Percentiles rank a stretch among this genome's conserved stretches.
phyloP scores from a whole-genome alignment of 768 basidiomycete species.

The Collybiopsis luxurians region DNA sequence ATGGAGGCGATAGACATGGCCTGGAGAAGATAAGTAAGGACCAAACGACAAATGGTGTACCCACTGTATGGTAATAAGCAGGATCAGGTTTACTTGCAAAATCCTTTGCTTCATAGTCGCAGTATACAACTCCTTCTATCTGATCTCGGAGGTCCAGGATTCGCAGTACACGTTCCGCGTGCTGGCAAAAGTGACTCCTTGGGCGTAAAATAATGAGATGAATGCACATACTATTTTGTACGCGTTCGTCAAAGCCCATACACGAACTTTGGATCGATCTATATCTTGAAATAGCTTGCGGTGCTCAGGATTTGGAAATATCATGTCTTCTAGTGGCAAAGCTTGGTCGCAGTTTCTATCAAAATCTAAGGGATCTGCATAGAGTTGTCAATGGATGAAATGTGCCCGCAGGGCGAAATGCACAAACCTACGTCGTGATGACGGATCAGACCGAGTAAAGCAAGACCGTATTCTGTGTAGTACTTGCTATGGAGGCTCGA shows the following conservation, averaged over 20 bases:
- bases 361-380: conserved; percentile 76
- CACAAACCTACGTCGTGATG: conserved; percentile 72
- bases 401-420: neutral
- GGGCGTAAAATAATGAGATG: neutral
- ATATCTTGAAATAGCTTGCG: conserved; percentile 76
- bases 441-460: conserved; percentile 70
- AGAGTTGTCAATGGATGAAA: neutral
- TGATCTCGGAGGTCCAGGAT: conserved; percentile 73
- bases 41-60: neutral
- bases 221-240: conserved; percentile 56
- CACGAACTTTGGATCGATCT: conserved; percentile 69
- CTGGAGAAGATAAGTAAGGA: conserved; percentile 28
- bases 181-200: conserved; percentile 39
- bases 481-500: conserved; percentile 67
- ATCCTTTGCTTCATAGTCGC: conserved; percentile 64
- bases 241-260: conserved; percentile 88
- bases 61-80: conserved; percentile 63
- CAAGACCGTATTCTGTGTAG: conserved; percentile 80
- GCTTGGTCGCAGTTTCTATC: conserved; percentile 82
- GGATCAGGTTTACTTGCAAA: conserved; percentile 84
- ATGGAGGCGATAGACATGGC: conserved; percentile 63
- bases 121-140: conserved; percentile 74
- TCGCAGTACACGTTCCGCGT: conserved; percentile 74
- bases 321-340: conserved; percentile 78
- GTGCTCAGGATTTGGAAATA: conserved; percentile 58